Base-by-base conservation (phyloP, 1,139 yeast genomes). In the Yamadazyma triangularis region DNA sequence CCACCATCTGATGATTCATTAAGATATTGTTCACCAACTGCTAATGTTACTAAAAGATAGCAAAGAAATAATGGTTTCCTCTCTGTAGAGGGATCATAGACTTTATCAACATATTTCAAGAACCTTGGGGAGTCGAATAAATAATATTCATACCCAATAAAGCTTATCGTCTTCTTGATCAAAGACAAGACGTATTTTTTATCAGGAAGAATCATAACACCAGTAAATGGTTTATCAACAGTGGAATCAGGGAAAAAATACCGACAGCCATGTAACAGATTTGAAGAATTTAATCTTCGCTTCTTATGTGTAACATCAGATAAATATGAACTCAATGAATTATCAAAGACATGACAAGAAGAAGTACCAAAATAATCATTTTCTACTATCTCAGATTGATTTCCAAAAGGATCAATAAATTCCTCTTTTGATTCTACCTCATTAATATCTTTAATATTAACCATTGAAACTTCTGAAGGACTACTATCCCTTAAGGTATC, bases 11-110 rank as follows among this genome's bases (percentile, higher is more conserved):
- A 30, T 8, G 39, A 30, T 21, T 39, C 42, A 28, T 40, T 39
- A 2, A 40, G 27, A 25, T 36, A 36, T 21, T 40, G 44, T 31
- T 40, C 44, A 5, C 44, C 44, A 8, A 36, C 40, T 4, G 44
- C 44, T 13, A 40, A 30, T 2, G 31, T 27, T 13, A 38, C 28
- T 19, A 40, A 28, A 9, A 40, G 24, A 26, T 40, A 40, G 15
- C 42, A 34, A 19, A 40, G 20, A 40, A 39, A 39, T 4, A 25
- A 25, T 11, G 41, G 39, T 13, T 37, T 36, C 27, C 33, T 30
- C 21, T 40, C 40, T 8, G 28, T 15, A 11, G 26, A 22, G 1
- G 37, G 20, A 2, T 30, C 36, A 24, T 41, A 41, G 9, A 35
- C 35, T 4, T 33, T 33, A 23, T 38, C 29, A 8, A 41, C 16